Evolutionary conservation across 345 rosid genomes (phyloP).

Genomic region (Sapria himalayana): DNA sequence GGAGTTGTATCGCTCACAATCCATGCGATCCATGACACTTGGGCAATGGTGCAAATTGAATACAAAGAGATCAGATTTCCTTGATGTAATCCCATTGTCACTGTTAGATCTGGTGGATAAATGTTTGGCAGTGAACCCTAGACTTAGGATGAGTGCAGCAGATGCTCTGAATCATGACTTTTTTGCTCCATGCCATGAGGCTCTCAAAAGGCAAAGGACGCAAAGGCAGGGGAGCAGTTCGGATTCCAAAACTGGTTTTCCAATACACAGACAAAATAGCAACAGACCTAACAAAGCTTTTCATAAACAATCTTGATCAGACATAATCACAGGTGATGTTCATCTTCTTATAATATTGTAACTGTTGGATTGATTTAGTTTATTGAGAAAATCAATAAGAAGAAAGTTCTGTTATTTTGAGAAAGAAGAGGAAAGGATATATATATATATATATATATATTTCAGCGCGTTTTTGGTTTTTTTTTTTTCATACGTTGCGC

Average conservation of each 20-base stretch:
- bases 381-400: no score
- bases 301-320: constrained; percentile 4
- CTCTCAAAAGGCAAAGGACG: constrained; percentile 28
- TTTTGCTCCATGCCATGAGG: constrained; percentile 40
- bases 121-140: constrained; percentile 71
- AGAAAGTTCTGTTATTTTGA: no score
- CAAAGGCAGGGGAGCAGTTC: constrained; percentile 14
- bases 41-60: constrained; percentile 43
- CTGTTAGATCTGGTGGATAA: constrained; percentile 66
- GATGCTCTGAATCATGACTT: constrained; percentile 81
- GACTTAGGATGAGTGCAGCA: constrained; percentile 59
- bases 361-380: no score
- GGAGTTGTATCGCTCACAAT: constrained; percentile 42
- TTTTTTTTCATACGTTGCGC: no score
- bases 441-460: no score
- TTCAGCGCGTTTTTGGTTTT: no score
- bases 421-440: no score
- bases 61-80: constrained; percentile 52
- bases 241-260: constrained; percentile 10
- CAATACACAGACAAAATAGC: constrained; percentile 6
- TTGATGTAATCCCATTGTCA: constrained; percentile 28
- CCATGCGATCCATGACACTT: constrained; percentile 21
- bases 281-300: constrained; percentile 2
- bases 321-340: no score
- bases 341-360: no score